These are phyloP conservation scores for Ogataea paradorogensis DNA, from an alignment of 805 yeast species.

Conservation along the genomic window DNA sequence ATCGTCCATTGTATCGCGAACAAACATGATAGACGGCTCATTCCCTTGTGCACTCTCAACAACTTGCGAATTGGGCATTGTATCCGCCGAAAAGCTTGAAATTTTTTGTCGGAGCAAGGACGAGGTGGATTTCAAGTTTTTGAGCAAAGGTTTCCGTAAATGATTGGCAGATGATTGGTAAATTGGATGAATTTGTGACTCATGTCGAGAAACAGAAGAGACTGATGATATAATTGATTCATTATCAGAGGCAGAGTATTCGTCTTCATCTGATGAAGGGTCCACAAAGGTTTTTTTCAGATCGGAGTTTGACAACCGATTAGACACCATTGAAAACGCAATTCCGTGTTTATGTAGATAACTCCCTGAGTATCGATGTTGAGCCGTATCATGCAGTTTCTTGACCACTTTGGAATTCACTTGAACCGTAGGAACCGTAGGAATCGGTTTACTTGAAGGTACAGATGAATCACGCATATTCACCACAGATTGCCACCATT, in stretches of 20 bases:
- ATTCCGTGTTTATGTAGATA: constrained; percentile 75
- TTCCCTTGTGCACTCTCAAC: constrained; percentile 67
- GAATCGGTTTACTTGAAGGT: constrained; percentile 8
- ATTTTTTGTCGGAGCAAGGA: constrained; percentile 20
- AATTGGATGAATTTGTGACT: neutral
- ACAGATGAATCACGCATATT: constrained; percentile 44
- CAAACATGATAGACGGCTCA: constrained; percentile 61
- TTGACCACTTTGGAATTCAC: constrained; percentile 25
- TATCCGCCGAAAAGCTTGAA: constrained; percentile 54
- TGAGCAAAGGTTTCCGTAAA: constrained; percentile 23
- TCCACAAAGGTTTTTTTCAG: constrained; percentile 24
- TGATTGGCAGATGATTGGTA: constrained; percentile 16
- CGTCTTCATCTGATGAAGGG: constrained; percentile 27
- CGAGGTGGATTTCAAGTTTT: constrained; percentile 20
- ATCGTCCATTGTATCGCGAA: constrained; percentile 41
- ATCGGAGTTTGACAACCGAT: constrained; percentile 40
- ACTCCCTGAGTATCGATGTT: constrained; percentile 52
- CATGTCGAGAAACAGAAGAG: constrained; percentile 16
- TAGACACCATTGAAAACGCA: constrained; percentile 73
- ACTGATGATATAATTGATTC: constrained; percentile 24
- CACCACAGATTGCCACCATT: constrained; percentile 80
- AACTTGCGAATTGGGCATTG: constrained; percentile 65
- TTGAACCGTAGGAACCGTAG: constrained; percentile 20
- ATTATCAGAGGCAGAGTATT: constrained; percentile 21
- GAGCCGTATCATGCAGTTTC: constrained; percentile 32